Conservation (phyloP, 805 yeast genomes). For the Metschnikowia cubensis region DNA sequence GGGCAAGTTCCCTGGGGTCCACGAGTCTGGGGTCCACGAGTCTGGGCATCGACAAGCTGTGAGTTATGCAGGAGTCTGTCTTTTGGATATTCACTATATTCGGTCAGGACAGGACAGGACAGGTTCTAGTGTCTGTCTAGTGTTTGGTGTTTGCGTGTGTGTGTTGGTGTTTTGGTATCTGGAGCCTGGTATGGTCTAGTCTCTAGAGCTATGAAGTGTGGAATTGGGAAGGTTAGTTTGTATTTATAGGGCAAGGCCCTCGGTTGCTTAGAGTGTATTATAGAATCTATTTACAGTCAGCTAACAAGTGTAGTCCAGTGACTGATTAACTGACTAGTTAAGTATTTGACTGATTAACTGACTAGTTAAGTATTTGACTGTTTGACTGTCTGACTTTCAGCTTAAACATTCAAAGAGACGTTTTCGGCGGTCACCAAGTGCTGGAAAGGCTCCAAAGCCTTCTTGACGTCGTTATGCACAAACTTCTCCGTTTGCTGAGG, state of each 20-base stretch:
- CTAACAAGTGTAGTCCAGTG: too few relatives aligned
- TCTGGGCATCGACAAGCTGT: too few relatives aligned
- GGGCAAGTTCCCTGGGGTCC: not conserved
- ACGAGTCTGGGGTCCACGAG: not conserved
- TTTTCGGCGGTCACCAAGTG: slow-evolving; percentile 57
- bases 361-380: too few relatives aligned
- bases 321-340: too few relatives aligned
- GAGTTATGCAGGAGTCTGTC: too few relatives aligned
- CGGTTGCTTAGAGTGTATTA: not conserved
- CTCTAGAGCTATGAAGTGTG: not conserved
- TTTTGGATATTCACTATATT: too few relatives aligned
- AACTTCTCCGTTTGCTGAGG: slow-evolving; percentile 97
- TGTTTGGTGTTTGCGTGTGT: too few relatives aligned
- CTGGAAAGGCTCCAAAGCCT: slow-evolving; percentile 71
- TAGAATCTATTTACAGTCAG: not conserved
- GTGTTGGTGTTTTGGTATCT: not conserved
- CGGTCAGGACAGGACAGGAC: too few relatives aligned
- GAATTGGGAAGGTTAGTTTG: not conserved
- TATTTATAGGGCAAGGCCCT: not conserved
- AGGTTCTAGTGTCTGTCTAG: too few relatives aligned
- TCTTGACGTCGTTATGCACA: slow-evolving; percentile 74
- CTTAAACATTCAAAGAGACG: slow-evolving; percentile 73
- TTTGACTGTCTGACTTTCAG: too few relatives aligned
- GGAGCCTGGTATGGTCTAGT: not conserved
- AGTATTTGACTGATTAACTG: too few relatives aligned